Evolutionary conservation across 2,329 filamentous ascomycete genomes (phyloP).

Genomic region (Penicillium palitans): DNA sequence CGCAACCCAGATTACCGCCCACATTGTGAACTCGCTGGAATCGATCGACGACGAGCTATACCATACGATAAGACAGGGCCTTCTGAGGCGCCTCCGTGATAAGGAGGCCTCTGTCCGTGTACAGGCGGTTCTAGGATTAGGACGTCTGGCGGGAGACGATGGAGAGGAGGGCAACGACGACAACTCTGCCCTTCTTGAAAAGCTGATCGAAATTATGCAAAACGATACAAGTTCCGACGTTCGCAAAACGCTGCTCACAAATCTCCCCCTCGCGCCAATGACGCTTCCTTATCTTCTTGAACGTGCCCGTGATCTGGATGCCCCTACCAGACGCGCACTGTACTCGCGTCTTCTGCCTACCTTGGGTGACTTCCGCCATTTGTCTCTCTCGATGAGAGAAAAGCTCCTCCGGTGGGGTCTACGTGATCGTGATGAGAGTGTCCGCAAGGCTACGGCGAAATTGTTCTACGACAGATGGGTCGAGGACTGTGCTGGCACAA

Average conservation of each 20-base stretch:
- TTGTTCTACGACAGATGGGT: slow-evolving; percentile 97
- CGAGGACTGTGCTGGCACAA: slow-evolving; percentile 79
- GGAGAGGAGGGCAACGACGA: slow-evolving; percentile 56
- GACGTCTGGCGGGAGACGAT: slow-evolving; percentile 76
- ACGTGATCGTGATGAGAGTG: slow-evolving; percentile 88
- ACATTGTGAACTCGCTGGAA: slow-evolving; percentile 89
- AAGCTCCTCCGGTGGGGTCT: slow-evolving; percentile 94
- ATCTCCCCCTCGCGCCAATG: slow-evolving; percentile 79
- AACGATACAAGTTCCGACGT: slow-evolving; percentile 96
- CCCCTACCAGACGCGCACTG: slow-evolving; percentile 76
- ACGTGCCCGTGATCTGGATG: slow-evolving; percentile 83
- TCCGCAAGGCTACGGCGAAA: slow-evolving; percentile 84
- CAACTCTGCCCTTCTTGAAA: slow-evolving; percentile 70
- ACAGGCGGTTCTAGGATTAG: slow-evolving; percentile 89
- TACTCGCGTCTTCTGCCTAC: slow-evolving; percentile 86
- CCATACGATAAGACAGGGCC: slow-evolving; percentile 72
- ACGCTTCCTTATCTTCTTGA: slow-evolving; percentile 88
- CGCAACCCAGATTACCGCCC: slow-evolving; percentile 83
- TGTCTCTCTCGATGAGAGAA: slow-evolving; percentile 91
- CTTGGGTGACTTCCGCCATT: slow-evolving; percentile 88
- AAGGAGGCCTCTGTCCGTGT: slow-evolving; percentile 91
- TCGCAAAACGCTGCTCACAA: slow-evolving; percentile 79
- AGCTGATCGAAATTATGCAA: slow-evolving; percentile 82
- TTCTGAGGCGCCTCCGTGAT: slow-evolving; percentile 84
- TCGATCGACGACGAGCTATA: slow-evolving; percentile 92